Conservation (phyloP, 2,329 filamentous ascomycete genomes). For the Pyrenochaeta sp. region DNA sequence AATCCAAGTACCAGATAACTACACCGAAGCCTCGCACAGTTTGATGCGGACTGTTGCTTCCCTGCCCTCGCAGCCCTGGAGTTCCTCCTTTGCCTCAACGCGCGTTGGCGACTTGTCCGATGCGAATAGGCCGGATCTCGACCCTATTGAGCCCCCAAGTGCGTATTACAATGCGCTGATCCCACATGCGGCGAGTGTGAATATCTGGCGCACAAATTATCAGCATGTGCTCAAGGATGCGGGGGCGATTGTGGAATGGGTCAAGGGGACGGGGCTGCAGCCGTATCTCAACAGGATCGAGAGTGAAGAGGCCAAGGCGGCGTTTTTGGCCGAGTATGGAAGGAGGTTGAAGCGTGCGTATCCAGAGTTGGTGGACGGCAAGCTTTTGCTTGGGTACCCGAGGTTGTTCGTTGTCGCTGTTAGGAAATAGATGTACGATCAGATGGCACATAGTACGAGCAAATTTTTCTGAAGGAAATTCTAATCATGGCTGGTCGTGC, state of each 20-base stretch:
- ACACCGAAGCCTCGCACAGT: constrained; percentile 58
- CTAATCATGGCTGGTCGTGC: too few species aligned
- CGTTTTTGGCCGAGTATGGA: constrained; percentile 60
- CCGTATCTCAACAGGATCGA: constrained; percentile 63
- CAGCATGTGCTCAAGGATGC: constrained; percentile 61
- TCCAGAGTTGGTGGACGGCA: constrained; percentile 58
- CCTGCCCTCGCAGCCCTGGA: constrained; percentile 50
- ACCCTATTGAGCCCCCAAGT: constrained; percentile 58
- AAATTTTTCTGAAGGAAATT: too few species aligned
- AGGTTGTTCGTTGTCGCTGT: constrained; percentile 63
- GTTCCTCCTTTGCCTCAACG: constrained; percentile 29
- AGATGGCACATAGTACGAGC: too few species aligned
- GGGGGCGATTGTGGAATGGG: constrained; percentile 66
- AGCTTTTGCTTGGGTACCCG: constrained; percentile 64
- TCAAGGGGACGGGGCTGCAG: constrained; percentile 64
- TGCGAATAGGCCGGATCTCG: constrained; percentile 47
- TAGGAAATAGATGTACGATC: constrained; percentile 36
- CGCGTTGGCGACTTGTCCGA: constrained; percentile 23
- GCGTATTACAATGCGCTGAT: constrained; percentile 61
- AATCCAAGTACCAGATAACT: constrained; percentile 64
- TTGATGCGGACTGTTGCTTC: constrained; percentile 59
- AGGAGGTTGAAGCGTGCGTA: constrained; percentile 56
- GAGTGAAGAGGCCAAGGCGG: constrained; percentile 47
- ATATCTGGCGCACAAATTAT: constrained; percentile 66
- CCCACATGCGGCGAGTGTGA: constrained; percentile 50